Evolutionary conservation across 768 basidiomycete genomes (phyloP), one percentile per base, ranked within the genome.

Genomic region (Suillus placidus): DNA sequence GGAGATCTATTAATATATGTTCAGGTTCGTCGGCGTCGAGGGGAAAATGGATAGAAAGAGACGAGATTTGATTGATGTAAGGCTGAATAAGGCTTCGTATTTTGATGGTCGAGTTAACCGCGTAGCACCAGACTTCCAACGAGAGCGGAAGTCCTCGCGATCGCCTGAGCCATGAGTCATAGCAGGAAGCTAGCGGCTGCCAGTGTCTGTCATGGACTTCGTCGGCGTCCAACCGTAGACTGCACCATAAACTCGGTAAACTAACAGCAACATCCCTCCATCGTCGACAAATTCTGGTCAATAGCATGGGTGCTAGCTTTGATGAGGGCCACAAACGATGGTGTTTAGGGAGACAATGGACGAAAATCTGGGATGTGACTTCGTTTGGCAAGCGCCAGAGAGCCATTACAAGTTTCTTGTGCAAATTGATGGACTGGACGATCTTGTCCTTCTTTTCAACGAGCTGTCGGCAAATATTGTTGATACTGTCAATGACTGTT

Each of bases 201-300:
- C 63, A 63, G 12, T 56, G 56, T 40, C 40, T 55, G 26, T 61
- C 58, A 12, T 42, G 14, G 14, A 14, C 40, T 42, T 18, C 43
- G 7, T 18, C 43, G 5, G 43, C 18, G 6, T 20, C 16, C 18
- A 43, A 43, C 18, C 43, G 43, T 7, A 87, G 81, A 1, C 80
- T 78, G 12, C 81, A 79, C 85, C 85, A 87, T 37, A 87, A 71
- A 60, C 73, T 76, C 84, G 82, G 82, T 0, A 80, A 81, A 8
- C 73, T 70, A 14, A 75, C 57, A 34, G 74, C 79, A 14, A 85
- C 63, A 7, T 71, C 63, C 66, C 78, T 79, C 85, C 85, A 86
- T 4, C 73, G 64, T 1, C 72, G 72, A 66, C 81, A 83, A 12
- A 86, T 79, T 43, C 71, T 70, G 30, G 79, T 73, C 26, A 85